Percentiles rank a stretch among this genome's conserved stretches.
phyloP scores from a whole-genome alignment of 257 asterid genomes.

The Eustoma russellianum region DNA sequence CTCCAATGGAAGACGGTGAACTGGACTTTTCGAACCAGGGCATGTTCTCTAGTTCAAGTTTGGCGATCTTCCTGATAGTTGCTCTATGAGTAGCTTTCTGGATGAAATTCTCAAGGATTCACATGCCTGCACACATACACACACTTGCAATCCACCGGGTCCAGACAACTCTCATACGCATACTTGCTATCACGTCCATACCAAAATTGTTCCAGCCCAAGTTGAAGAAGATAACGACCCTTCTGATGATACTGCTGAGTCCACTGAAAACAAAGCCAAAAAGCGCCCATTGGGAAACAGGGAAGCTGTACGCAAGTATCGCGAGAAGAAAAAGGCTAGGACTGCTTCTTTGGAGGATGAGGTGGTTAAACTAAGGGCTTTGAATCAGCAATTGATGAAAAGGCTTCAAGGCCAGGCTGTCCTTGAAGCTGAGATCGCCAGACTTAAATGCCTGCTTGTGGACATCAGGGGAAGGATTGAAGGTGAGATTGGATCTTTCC shows the following conservation, averaged over 20 bases:
- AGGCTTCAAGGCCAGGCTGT: constrained; percentile 36
- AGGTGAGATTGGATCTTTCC: constrained; percentile 33
- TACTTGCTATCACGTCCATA: constrained; percentile 66
- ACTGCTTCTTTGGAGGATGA: constrained; percentile 52
- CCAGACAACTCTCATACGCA: constrained; percentile 53
- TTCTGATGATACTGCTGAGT: constrained; percentile 78
- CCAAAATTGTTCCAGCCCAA: constrained; percentile 29
- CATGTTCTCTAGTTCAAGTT: constrained; percentile 11
- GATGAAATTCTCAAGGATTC: constrained; percentile 29
- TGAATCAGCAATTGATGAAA: constrained; percentile 37
- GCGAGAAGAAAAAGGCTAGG: constrained; percentile 68
- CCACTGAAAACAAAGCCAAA: constrained; percentile 34
- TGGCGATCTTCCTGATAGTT: constrained; percentile 23
- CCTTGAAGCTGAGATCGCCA: constrained; percentile 40
- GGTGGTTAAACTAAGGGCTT: constrained; percentile 34
- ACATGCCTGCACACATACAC: constrained; percentile 54
- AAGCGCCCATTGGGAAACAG: constrained; percentile 35
- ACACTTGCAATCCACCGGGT: constrained; percentile 60
- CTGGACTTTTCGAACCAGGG: constrained; percentile 10
- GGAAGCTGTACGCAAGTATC: constrained; percentile 60
- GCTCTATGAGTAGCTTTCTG: constrained; percentile 31
- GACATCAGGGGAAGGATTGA: constrained; percentile 44
- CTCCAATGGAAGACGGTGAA: constrained; percentile 28
- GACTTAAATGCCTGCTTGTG: constrained; percentile 41
- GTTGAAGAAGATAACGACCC: constrained; percentile 5